phyloP scores from a whole-genome alignment of 2,329 filamentous ascomycete genomes.

The Fusarium globosum region DNA sequence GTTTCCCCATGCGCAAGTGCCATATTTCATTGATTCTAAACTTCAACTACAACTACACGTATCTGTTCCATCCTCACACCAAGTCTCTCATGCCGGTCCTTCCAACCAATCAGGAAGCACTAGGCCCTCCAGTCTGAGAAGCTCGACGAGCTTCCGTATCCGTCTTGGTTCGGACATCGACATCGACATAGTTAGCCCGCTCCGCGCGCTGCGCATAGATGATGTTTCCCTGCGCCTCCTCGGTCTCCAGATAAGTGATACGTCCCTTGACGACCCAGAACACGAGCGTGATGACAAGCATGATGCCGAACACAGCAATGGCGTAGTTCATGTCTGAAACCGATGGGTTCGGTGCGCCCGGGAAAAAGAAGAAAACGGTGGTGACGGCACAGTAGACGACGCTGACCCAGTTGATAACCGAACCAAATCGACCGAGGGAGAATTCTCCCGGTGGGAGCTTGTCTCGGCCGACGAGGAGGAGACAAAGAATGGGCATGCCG shows the following conservation, averaged over 20 bases:
- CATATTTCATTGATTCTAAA: background rate
- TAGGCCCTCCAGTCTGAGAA: background rate
- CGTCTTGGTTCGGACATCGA: constrained; percentile 9
- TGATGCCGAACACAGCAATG: constrained; percentile 66
- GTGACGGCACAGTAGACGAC: constrained; percentile 63
- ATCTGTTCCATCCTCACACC: background rate
- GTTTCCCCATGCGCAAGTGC: background rate
- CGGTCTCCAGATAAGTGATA: constrained; percentile 48
- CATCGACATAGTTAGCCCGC: constrained; percentile 24
- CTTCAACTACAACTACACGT: background rate
- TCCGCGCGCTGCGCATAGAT: constrained; percentile 37
- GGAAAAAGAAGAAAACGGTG: constrained; percentile 67
- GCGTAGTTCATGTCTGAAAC: constrained; percentile 67
- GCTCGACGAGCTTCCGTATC: background rate
- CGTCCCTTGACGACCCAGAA: constrained; percentile 64
- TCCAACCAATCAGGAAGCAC: background rate
- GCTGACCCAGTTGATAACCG: constrained; percentile 59
- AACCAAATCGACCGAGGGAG: constrained; percentile 57
- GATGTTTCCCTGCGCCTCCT: constrained; percentile 43
- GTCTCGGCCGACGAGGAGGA: constrained; percentile 63
- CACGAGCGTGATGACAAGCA: constrained; percentile 60
- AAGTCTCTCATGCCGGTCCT: background rate
- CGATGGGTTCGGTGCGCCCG: constrained; percentile 56
- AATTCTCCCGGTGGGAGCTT: constrained; percentile 61
- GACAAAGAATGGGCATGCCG: constrained; percentile 59